These are phyloP conservation scores for Trichoderma erinaceum DNA, from an alignment of 495 filamentous ascomycete species.

Conservation along the genomic window DNA sequence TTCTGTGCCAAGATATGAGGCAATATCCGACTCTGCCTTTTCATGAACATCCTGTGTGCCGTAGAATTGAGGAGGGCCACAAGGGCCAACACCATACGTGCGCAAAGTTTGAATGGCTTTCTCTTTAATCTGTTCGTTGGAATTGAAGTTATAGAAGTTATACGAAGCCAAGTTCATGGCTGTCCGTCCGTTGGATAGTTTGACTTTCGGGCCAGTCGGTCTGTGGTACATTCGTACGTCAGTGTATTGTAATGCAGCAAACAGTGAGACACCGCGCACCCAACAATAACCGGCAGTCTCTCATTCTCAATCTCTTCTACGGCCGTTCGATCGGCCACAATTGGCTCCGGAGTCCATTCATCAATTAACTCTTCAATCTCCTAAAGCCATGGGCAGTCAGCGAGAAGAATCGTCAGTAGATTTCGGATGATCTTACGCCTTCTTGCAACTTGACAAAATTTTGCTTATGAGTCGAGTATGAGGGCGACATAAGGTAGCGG, in stretches of 20 bases:
- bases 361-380: constrained; percentile 97
- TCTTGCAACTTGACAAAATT: constrained; percentile 85
- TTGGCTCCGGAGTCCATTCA: constrained; percentile 92
- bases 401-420: background rate
- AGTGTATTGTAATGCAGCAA: background rate
- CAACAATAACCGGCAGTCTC: constrained; percentile 77
- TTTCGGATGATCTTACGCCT: constrained; percentile 44
- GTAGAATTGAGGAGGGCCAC: constrained; percentile 95
- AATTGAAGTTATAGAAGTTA: constrained; percentile 95
- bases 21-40: constrained; percentile 92
- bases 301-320: constrained; percentile 80
- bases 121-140: constrained; percentile 85
- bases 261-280: constrained; percentile 45
- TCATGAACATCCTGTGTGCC: constrained; percentile 98
- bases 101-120: constrained; percentile 90
- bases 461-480: constrained; percentile 79
- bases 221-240: constrained; percentile 35
- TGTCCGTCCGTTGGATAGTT: constrained; percentile 80
- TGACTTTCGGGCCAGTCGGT: constrained; percentile 82
- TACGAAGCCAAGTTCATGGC: constrained; percentile 88
- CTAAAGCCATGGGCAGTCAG: constrained; percentile 27
- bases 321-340: constrained; percentile 64
- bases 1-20: constrained; percentile 75
- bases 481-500: constrained; percentile 83
- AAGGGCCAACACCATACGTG: constrained; percentile 93